Evolutionary conservation across 768 basidiomycete species (phyloP).

Genomic region (Strobilomyces dryophilus): DNA sequence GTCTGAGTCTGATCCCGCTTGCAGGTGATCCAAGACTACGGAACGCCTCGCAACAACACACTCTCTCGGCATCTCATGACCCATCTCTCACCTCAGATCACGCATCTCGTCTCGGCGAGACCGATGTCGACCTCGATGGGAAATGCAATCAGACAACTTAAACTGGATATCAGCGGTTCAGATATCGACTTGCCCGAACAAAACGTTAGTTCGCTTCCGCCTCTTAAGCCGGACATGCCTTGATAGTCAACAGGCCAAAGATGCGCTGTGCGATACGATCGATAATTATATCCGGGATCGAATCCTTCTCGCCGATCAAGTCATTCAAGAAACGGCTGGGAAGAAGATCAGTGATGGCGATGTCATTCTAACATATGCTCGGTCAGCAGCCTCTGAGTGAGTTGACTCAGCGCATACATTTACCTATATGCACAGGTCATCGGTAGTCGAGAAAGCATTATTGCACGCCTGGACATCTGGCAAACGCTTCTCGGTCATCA

Average conservation of each 20-base stretch:
- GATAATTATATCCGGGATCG: constrained; percentile 93
- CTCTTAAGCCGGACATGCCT: background rate
- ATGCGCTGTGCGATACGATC: constrained; percentile 76
- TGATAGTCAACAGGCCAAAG: constrained; percentile 66
- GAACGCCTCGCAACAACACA: constrained; percentile 80
- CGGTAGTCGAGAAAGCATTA: constrained; percentile 88
- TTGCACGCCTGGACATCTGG: constrained; percentile 71
- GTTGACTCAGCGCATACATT: background rate
- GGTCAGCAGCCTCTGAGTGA: constrained; percentile 42
- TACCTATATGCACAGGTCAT: constrained; percentile 56
- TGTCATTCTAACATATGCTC: constrained; percentile 88
- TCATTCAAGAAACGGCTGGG: constrained; percentile 84
- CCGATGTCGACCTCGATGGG: constrained; percentile 95
- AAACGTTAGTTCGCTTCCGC: constrained; percentile 53
- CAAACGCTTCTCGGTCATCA: constrained; percentile 82
- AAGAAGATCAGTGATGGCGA: constrained; percentile 95
- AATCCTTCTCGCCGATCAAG: constrained; percentile 88
- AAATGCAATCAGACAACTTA: constrained; percentile 90
- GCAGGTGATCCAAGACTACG: constrained; percentile 89
- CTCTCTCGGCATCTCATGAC: constrained; percentile 90
- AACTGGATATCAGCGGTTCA: constrained; percentile 89
- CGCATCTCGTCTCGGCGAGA: constrained; percentile 80
- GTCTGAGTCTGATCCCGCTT: background rate
- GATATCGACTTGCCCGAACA: constrained; percentile 94
- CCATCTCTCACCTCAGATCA: constrained; percentile 89